Base-by-base conservation (phyloP, 495 filamentous ascomycete species). In the Penicillium verhagenii region DNA sequence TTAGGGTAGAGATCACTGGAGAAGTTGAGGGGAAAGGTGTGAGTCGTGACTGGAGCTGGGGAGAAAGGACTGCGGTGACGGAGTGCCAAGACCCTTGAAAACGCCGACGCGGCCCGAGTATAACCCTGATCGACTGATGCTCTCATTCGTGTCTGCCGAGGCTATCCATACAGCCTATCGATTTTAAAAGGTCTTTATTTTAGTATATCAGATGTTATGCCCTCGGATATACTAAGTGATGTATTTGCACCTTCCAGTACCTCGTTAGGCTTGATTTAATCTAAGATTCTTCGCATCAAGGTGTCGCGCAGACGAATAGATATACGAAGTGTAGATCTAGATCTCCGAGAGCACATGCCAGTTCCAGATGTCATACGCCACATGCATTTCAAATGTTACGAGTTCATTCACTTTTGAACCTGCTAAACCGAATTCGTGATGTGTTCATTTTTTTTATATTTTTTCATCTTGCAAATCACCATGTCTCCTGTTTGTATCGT, bases 401-500 rank as follows among this genome's bases (percentile, higher is more conserved):
- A 31, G 28, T 31, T 6, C 28, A 6, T 31, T 31, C 28, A 31
- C 28, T 31, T 31, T 31, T 31, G 28, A 31, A 31, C n/a, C n/a
- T n/a, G n/a, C n/a, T n/a, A n/a, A n/a, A n/a, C n/a, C n/a, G n/a
- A n/a, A n/a, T n/a, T n/a, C n/a, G n/a, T n/a, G n/a, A n/a, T n/a
- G n/a, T n/a, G n/a, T n/a, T n/a, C n/a, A n/a, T n/a, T n/a, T n/a
- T n/a, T n/a, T n/a, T n/a, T n/a, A n/a, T n/a, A n/a, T n/a, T n/a
- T n/a, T n/a, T n/a, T n/a, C n/a, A n/a, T n/a, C n/a, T n/a, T n/a
- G n/a, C n/a, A n/a, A 42, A 51, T 68, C 68, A 87, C 87, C 89
- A 92, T 1, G 89, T 92, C 66, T 92, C 89, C 65, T 92, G 89
- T 61, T 87, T 84, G 63, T 87, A 92, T 46, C 86, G 70, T 26